Conservation (phyloP, 345 rosid species). For the Capsella bursapastoris region DNA sequence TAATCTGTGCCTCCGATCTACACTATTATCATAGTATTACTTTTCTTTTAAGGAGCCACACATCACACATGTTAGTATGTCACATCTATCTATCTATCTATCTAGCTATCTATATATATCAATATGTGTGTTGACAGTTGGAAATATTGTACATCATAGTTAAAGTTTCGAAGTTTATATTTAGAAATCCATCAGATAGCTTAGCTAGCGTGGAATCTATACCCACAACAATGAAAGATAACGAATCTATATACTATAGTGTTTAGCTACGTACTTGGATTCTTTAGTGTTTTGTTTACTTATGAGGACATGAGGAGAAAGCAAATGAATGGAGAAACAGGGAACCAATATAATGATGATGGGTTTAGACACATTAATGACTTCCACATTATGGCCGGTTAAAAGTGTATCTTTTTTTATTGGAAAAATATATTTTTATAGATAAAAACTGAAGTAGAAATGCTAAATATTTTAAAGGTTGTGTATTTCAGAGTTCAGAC, state of each 20-base stretch:
- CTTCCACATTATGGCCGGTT: constrained; percentile 19
- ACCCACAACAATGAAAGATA: not conserved
- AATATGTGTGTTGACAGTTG: not conserved
- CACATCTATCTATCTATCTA: too few species aligned
- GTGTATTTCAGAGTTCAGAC: too few species aligned
- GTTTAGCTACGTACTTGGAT: constrained; percentile 1
- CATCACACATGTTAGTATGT: constrained; percentile 8
- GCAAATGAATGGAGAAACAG: not conserved
- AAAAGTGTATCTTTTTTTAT: not conserved
- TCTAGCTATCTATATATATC: too few species aligned
- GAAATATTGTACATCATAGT: not conserved
- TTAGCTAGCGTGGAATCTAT: not conserved
- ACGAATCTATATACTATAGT: not conserved
- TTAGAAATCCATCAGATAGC: not conserved
- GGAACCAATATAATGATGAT: constrained; percentile 6
- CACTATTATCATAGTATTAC: not conserved
- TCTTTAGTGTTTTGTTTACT: constrained; percentile 4
- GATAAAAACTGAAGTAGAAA: too few species aligned
- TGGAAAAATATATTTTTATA: too few species aligned
- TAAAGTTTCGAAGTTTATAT: constrained; percentile 8
- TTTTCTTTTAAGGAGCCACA: constrained; percentile 10
- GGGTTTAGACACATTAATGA: constrained; percentile 17
- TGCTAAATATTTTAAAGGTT: too few species aligned
- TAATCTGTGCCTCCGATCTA: constrained; percentile 5
- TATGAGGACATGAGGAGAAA: not conserved